Evolutionary conservation across 2,329 filamentous ascomycete genomes (phyloP).

Genomic region (Diatrype stigma): DNA sequence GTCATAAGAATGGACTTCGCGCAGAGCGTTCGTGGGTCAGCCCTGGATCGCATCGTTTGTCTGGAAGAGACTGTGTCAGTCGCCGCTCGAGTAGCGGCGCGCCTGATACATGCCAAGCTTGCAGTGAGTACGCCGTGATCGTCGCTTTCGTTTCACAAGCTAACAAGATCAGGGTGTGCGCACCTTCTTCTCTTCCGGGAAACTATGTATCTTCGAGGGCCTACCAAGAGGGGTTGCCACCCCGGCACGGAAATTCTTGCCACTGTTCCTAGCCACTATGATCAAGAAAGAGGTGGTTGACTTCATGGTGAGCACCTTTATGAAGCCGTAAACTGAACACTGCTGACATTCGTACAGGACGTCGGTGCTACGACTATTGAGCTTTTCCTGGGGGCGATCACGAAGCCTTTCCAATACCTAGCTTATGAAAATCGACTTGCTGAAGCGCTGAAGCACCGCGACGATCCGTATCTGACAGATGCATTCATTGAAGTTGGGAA

Average conservation of each 20-base stretch:
- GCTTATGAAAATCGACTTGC: slow-evolving; percentile 48
- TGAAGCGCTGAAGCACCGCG: slow-evolving; percentile 38
- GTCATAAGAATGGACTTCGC: slow-evolving; percentile 28
- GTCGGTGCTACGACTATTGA: slow-evolving; percentile 42
- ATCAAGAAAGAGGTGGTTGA: slow-evolving; percentile 43
- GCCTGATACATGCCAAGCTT: slow-evolving; percentile 42
- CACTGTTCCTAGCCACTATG: slow-evolving; percentile 49
- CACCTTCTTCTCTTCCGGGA: slow-evolving; percentile 42
- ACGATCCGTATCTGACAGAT: slow-evolving; percentile 40
- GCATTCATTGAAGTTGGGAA: slow-evolving; percentile 32
- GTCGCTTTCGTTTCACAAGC: slow-evolving; percentile 11
- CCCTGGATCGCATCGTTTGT: slow-evolving; percentile 27
- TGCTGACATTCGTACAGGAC: slow-evolving; percentile 25
- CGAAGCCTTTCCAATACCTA: slow-evolving; percentile 43
- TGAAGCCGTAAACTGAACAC: background rate
- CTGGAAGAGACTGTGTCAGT: slow-evolving; percentile 42
- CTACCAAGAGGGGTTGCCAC: slow-evolving; percentile 35
- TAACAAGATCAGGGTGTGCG: slow-evolving; percentile 33
- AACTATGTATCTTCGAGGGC: slow-evolving; percentile 47
- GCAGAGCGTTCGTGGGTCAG: slow-evolving; percentile 15
- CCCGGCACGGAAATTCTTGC: slow-evolving; percentile 40
- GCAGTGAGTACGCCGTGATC: slow-evolving; percentile 25
- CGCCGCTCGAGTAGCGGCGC: slow-evolving; percentile 41
- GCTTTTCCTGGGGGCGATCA: slow-evolving; percentile 50
- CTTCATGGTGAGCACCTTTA: slow-evolving; percentile 31